phyloP scores from a whole-genome alignment of 257 asterid species.

The Salvia hispanica region DNA sequence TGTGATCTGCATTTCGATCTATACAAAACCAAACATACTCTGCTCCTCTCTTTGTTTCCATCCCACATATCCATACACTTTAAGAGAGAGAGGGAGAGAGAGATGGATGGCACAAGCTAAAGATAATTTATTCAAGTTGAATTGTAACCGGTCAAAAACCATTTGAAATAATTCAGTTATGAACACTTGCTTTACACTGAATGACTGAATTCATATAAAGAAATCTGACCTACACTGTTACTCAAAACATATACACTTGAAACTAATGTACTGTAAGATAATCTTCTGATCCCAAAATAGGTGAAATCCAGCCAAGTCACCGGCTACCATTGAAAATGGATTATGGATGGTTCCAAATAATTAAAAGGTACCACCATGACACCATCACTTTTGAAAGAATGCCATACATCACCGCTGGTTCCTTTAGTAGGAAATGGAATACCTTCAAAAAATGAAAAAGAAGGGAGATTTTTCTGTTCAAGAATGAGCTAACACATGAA shows the following conservation, averaged over 20 bases:
- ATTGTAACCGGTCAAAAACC: too few species aligned
- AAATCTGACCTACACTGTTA: not conserved
- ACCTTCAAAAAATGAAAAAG: slow-evolving; percentile 7
- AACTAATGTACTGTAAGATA: not conserved
- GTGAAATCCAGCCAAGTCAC: not conserved
- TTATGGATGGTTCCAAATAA: not conserved
- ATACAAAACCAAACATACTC: too few species aligned
- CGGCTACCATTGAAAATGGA: not conserved
- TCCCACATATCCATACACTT: too few species aligned
- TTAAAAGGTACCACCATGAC: not conserved
- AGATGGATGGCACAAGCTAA: too few species aligned
- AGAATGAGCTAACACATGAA: slow-evolving; percentile 3
- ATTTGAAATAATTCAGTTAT: not conserved
- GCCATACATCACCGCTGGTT: not conserved
- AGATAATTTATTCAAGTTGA: too few species aligned
- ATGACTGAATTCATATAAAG: not conserved
- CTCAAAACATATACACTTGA: not conserved
- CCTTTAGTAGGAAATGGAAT: not conserved
- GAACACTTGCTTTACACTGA: not conserved
- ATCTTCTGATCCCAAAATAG: not conserved
- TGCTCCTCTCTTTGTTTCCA: too few species aligned
- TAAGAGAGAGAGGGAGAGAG: too few species aligned
- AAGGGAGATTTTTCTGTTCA: not conserved
- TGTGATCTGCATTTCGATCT: too few species aligned
- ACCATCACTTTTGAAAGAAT: not conserved